These are phyloP conservation scores for Neoboletus subvelutipes DNA, from an alignment of 768 basidiomycete genomes.

Conservation along the genomic window DNA sequence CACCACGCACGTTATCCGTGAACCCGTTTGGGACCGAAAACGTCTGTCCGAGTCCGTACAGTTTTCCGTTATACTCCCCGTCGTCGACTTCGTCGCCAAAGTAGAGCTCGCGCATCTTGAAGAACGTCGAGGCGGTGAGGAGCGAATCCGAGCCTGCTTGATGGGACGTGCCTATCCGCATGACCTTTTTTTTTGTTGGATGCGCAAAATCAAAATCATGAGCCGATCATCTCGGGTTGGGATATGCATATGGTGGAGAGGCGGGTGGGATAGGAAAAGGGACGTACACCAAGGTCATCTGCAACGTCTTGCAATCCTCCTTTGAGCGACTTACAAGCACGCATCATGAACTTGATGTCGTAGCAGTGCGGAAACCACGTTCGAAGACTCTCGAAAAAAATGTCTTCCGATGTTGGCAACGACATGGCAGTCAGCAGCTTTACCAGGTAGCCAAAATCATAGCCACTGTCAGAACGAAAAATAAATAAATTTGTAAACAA, in stretches of 20 bases:
- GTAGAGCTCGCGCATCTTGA: conserved; percentile 91
- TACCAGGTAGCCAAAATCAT: conserved; percentile 98
- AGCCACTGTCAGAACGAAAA: conserved; percentile 60
- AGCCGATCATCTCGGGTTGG: neutral
- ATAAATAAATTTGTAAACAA: neutral
- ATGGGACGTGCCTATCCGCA: conserved; percentile 87
- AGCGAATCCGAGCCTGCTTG: conserved; percentile 98
- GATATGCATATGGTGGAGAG: too few species aligned
- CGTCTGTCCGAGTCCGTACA: conserved; percentile 82
- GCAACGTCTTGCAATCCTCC: conserved; percentile 96
- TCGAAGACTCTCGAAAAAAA: conserved; percentile 82
- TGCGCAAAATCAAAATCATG: neutral
- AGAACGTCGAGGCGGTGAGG: conserved; percentile 90
- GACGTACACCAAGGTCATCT: conserved; percentile 86
- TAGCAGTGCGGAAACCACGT: conserved; percentile 97
- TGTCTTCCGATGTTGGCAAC: conserved; percentile 83
- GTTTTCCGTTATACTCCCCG: conserved; percentile 73
- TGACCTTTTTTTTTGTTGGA: conserved; percentile 47
- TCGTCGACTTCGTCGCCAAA: conserved; percentile 91
- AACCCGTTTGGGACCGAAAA: conserved; percentile 68
- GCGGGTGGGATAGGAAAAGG: neutral
- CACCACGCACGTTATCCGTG: conserved; percentile 62
- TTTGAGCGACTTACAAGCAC: conserved; percentile 73
- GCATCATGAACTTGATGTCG: conserved; percentile 97
- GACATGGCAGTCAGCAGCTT: conserved; percentile 87